phyloP scores from a whole-genome alignment of 2,329 filamentous ascomycete species.

The Coniochaeta prunicola region DNA sequence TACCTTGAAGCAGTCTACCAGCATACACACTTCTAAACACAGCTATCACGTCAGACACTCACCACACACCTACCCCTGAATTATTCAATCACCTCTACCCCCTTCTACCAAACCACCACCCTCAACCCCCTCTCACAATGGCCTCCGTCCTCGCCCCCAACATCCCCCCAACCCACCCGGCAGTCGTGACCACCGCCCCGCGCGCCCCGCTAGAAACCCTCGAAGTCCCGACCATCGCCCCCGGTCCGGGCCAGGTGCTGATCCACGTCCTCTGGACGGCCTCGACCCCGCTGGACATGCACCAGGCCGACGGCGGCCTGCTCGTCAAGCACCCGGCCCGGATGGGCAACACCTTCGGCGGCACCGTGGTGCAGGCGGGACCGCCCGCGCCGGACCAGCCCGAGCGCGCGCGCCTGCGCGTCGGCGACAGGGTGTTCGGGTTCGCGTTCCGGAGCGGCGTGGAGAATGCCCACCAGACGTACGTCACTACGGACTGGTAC shows the following conservation, averaged over 20 bases:
- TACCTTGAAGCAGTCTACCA: no score
- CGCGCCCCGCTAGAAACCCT: conserved; percentile 16
- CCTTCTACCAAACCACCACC: no score
- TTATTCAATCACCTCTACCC: no score
- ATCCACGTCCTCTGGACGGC: conserved; percentile 51
- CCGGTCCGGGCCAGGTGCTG: conserved; percentile 38
- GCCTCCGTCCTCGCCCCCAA: conserved; percentile 8
- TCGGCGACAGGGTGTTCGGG: conserved; percentile 50
- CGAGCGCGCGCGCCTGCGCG: conserved; percentile 21
- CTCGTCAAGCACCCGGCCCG: conserved; percentile 41
- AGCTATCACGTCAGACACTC: no score
- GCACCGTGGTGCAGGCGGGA: conserved; percentile 44
- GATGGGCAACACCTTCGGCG: conserved; percentile 43
- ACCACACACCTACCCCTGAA: no score
- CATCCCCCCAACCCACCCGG: conserved; percentile 17
- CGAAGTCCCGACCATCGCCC: conserved; percentile 20
- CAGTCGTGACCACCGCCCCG: conserved; percentile 15
- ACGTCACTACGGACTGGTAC: conserved; percentile 42
- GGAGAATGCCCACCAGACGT: conserved; percentile 49
- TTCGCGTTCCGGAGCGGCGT: conserved; percentile 40
- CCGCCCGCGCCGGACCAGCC: conserved; percentile 32
- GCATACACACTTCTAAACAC: no score
- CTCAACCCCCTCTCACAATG: conserved; percentile 1
- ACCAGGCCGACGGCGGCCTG: conserved; percentile 53
- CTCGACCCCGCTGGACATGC: conserved; percentile 54